These are phyloP conservation scores for Tulasnella sp. DNA, from an alignment of 768 basidiomycete species.

Conservation along the genomic window DNA sequence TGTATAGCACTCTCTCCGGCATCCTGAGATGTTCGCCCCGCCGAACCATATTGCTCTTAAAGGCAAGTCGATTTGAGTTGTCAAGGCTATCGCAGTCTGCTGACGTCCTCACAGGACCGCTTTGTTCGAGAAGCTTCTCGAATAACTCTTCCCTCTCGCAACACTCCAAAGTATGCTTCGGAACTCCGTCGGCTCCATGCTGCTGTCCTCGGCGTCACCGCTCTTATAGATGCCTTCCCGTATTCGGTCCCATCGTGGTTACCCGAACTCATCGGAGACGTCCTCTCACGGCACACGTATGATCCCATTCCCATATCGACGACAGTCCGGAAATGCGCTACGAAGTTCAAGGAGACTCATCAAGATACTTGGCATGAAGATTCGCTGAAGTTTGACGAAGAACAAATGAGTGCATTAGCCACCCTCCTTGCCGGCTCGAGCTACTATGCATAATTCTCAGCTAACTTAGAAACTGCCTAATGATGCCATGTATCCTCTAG, in stretches of 20 bases:
- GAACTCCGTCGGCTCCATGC: conserved; percentile 79
- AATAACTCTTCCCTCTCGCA: conserved; percentile 60
- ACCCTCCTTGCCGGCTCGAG: conserved; percentile 83
- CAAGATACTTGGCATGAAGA: conserved; percentile 86
- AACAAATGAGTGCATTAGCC: conserved; percentile 75
- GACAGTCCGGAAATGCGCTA: conserved; percentile 34
- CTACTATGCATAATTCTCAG: conserved; percentile 52
- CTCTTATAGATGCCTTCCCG: conserved; percentile 89
- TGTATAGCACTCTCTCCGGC: conserved; percentile 40
- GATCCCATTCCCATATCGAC: conserved; percentile 57
- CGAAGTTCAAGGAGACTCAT: conserved; percentile 37
- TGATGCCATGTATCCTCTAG: neutral
- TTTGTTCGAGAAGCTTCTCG: conserved; percentile 71
- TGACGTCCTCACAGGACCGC: conserved; percentile 51
- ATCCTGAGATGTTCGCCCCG: conserved; percentile 45
- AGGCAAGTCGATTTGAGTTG: conserved; percentile 32
- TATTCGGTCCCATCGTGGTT: conserved; percentile 96
- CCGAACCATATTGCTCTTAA: conserved; percentile 43
- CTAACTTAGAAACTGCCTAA: neutral
- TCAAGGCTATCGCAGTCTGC: neutral
- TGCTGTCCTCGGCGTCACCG: conserved; percentile 90
- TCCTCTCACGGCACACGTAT: conserved; percentile 77
- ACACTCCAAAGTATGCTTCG: conserved; percentile 60
- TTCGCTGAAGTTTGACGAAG: conserved; percentile 77
- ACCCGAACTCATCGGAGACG: conserved; percentile 74